These are phyloP conservation scores for Nothophytophthora sp. DNA, from an alignment of 352 stramenopile genomes.

Conservation along the genomic window DNA sequence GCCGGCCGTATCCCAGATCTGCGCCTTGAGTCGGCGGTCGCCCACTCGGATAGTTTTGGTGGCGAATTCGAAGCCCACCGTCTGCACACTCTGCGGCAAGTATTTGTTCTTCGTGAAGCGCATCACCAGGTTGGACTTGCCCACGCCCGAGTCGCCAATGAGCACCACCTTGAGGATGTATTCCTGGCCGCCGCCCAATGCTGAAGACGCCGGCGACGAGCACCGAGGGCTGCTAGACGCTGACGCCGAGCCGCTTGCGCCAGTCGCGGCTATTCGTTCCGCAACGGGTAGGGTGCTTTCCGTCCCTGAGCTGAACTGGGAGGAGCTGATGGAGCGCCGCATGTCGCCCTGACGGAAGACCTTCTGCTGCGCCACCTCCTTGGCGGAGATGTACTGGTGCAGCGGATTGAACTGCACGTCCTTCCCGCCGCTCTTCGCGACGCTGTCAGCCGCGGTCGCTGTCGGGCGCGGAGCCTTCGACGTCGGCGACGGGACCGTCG, in stretches of 20 bases:
- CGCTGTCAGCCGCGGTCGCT: conserved; percentile 10
- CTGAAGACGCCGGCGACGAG: conserved; percentile 29
- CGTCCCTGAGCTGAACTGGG: conserved; percentile 16
- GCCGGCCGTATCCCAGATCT: conserved; percentile 90
- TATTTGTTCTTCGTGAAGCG: conserved; percentile 92
- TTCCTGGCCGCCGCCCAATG: conserved; percentile 28
- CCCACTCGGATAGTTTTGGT: conserved; percentile 87
- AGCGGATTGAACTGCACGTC: conserved; percentile 33
- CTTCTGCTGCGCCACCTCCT: conserved; percentile 66
- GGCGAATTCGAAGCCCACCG: conserved; percentile 88
- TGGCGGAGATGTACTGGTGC: conserved; percentile 61
- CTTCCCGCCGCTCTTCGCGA: not conserved
- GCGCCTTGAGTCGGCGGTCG: conserved; percentile 82
- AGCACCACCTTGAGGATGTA: conserved; percentile 89
- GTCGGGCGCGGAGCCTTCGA: conserved; percentile 4
- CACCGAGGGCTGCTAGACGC: conserved; percentile 53
- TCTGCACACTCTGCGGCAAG: conserved; percentile 73
- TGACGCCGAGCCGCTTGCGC: conserved; percentile 30
- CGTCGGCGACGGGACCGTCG: conserved; percentile 4
- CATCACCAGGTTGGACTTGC: conserved; percentile 88
- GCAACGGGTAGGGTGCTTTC: conserved; percentile 4
- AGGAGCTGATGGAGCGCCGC: conserved; percentile 46
- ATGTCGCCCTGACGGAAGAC: conserved; percentile 29
- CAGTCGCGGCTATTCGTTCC: conserved; percentile 8
- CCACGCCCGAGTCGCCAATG: conserved; percentile 87